phyloP scores from a whole-genome alignment of 352 stramenopile species.

The Phytophthora idaei region DNA sequence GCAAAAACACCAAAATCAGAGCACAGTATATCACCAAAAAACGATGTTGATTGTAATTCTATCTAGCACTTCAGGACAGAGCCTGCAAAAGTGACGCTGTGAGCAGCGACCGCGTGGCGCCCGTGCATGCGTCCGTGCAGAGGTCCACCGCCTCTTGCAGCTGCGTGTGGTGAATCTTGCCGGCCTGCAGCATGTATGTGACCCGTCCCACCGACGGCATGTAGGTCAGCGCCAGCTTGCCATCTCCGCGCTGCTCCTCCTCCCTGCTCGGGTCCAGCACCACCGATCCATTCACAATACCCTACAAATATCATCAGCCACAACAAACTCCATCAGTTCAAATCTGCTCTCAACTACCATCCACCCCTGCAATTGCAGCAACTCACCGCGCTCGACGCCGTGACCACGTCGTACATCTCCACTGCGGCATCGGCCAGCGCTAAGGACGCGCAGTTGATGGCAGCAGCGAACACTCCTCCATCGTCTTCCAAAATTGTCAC shows the following conservation, averaged over 20 bases:
- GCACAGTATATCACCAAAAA: constrained; percentile 20
- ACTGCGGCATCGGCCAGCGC: constrained; percentile 88
- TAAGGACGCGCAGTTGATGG: constrained; percentile 88
- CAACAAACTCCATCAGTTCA: neutral
- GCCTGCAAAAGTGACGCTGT: constrained; percentile 65
- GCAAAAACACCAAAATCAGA: constrained; percentile 12
- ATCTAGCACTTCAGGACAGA: constrained; percentile 33
- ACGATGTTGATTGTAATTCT: constrained; percentile 24
- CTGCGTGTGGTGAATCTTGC: constrained; percentile 74
- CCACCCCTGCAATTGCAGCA: neutral
- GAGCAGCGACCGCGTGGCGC: constrained; percentile 58
- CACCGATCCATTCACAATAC: constrained; percentile 57
- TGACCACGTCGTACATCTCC: constrained; percentile 93
- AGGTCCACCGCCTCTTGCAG: constrained; percentile 88
- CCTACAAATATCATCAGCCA: constrained; percentile 29
- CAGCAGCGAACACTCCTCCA: constrained; percentile 79
- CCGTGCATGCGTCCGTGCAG: constrained; percentile 81
- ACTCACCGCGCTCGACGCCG: constrained; percentile 68
- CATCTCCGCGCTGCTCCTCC: constrained; percentile 66
- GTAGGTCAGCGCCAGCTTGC: constrained; percentile 80
- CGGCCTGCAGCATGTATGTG: constrained; percentile 89
- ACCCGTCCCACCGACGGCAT: constrained; percentile 85
- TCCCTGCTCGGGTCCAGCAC: constrained; percentile 75
- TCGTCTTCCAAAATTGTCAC: constrained; percentile 89
- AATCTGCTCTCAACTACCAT: neutral